Evolutionary conservation across 306 rosid genomes (phyloP).

Genomic region (Amphicarpaea edgeworthii): DNA sequence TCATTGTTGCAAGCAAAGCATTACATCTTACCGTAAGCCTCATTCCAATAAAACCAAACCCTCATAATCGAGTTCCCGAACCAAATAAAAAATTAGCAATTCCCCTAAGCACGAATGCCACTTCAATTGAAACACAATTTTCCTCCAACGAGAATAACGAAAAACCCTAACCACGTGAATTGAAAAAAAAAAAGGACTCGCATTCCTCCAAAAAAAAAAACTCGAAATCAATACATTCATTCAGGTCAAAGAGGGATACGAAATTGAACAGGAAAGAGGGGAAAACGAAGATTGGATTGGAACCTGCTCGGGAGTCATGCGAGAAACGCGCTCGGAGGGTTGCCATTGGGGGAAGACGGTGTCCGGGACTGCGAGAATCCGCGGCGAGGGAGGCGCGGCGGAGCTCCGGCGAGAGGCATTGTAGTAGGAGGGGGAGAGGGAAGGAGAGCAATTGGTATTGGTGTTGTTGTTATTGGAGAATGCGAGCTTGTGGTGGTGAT

Average conservation of each 20-base stretch:
- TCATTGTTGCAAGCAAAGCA: constrained; percentile 25
- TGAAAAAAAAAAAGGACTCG: neutral
- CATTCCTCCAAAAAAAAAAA: neutral
- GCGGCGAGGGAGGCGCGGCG: constrained; percentile 42
- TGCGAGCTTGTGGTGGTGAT: constrained; percentile 60
- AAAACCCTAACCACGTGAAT: constrained; percentile 47
- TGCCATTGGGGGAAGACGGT: constrained; percentile 69
- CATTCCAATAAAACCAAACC: constrained; percentile 12
- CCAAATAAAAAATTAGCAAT: neutral
- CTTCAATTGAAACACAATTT: constrained; percentile 15
- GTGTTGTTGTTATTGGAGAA: constrained; percentile 44
- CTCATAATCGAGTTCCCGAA: constrained; percentile 28
- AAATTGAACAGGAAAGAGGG: neutral
- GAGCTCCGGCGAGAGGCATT: constrained; percentile 66
- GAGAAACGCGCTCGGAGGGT: constrained; percentile 86
- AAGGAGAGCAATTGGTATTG: constrained; percentile 22
- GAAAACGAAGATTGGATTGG: constrained; percentile 17
- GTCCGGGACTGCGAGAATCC: constrained; percentile 54
- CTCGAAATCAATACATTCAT: constrained; percentile 29
- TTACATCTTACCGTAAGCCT: constrained; percentile 20
- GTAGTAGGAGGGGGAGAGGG: constrained; percentile 47
- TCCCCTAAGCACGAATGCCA: constrained; percentile 4
- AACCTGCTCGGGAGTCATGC: constrained; percentile 79
- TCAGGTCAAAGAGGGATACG: neutral
- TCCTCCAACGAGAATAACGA: neutral